Conservation (phyloP, 345 rosid genomes). For the Sonneratia caseolaris region DNA sequence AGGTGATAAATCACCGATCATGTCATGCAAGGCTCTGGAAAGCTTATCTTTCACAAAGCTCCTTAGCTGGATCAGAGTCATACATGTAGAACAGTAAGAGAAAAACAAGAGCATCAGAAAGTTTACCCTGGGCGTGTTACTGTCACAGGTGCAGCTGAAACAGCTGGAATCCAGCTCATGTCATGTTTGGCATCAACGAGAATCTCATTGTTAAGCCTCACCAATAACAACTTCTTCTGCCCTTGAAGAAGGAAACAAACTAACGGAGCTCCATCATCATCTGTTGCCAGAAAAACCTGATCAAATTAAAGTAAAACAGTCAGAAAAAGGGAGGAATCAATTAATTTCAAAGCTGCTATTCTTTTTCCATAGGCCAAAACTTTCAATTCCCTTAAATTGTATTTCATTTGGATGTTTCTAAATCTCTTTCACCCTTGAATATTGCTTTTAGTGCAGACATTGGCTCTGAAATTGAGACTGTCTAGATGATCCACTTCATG, state of each 20-base stretch:
- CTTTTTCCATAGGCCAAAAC: not conserved
- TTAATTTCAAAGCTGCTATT: not conserved
- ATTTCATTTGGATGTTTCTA: not conserved
- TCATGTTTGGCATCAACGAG: constrained; percentile 71
- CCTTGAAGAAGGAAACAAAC: constrained; percentile 83
- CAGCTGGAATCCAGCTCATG: constrained; percentile 84
- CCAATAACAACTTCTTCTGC: constrained; percentile 72
- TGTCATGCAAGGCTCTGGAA: not conserved
- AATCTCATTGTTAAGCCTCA: constrained; percentile 73
- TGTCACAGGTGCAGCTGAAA: constrained; percentile 77
- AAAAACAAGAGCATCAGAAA: not conserved
- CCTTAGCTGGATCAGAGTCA: not conserved
- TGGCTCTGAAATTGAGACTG: not conserved
- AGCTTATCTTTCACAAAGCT: not conserved
- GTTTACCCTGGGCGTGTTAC: constrained; percentile 78
- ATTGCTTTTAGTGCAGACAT: not conserved
- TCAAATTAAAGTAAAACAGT: constrained; percentile 11
- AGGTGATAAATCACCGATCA: not conserved
- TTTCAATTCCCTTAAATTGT: not conserved
- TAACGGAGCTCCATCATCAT: constrained; percentile 62
- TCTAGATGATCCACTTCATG: not conserved
- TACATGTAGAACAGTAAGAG: not conserved
- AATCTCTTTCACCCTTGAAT: not conserved
- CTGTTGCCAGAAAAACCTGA: constrained; percentile 88
- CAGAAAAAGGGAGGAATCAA: constrained; percentile 9